Evolutionary conservation across 495 filamentous ascomycete genomes (phyloP).

Genomic region (Podospora pseudoanserina): DNA sequence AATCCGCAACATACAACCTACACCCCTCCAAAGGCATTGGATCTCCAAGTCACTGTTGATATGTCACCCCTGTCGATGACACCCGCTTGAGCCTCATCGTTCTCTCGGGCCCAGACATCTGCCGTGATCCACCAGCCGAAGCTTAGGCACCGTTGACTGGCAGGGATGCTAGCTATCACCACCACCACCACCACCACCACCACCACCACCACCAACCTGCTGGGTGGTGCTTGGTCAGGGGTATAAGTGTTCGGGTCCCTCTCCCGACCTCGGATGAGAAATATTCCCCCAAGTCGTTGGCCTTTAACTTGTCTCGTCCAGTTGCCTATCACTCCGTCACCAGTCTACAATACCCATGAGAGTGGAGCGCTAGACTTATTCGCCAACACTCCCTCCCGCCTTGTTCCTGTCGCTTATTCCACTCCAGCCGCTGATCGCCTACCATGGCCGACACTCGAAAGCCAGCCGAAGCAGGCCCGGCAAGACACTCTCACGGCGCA

Average conservation of each 20-base stretch:
- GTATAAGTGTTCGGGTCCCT: conserved; percentile 1
- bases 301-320: neutral
- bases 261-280: neutral
- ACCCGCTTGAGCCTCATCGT: conserved; percentile 1
- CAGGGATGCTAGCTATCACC: conserved; percentile 18
- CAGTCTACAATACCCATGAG: too few species aligned
- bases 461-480: conserved; percentile 36
- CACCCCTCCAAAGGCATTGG: neutral
- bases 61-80: conserved; percentile 5
- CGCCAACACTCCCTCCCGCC: neutral
- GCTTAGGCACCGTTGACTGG: conserved; percentile 3
- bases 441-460: conserved; percentile 32
- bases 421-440: conserved; percentile 10
- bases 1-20: neutral
- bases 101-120: conserved; percentile 6
- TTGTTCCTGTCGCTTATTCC: conserved; percentile 1
- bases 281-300: neutral
- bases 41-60: neutral
- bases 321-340: too few species aligned
- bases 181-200: too few species aligned
- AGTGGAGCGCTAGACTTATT: neutral
- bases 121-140: conserved; percentile 11
- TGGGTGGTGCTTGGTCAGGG: neutral
- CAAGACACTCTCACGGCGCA: conserved; percentile 43
- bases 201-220: neutral